Base-by-base conservation (phyloP, 495 filamentous ascomycete genomes). In the Trichoderma reesei region DNA sequence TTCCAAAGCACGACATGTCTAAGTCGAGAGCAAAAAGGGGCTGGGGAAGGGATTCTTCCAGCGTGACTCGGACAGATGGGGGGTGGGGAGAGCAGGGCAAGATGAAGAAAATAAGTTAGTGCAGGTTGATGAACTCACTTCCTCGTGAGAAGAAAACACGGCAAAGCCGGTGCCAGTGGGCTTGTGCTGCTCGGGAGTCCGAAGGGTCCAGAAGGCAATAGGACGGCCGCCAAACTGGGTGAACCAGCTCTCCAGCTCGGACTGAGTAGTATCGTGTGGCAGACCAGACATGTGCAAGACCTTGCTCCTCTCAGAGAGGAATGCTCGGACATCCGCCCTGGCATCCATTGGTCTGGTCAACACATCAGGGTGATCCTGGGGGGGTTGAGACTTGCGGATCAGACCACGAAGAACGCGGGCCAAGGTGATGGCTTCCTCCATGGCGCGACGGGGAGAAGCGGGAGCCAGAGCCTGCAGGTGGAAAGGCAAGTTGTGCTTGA, bases 121-220 rank as follows among this genome's bases (percentile, higher is more conserved):
- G 34, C 10, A 59, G 18, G 66, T 41, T 62, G 66, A n/a, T 42
- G 63, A 41, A 79, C 89, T 79, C 80, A 96, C 93, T 90, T 98
- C 94, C 84, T 98, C 94, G 70, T 98, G 94, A 36, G 93, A 97
- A 62, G 94, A 97, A 72, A 98, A 98, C 39, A 98, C 92, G 26
- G 93, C 94, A 74, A 98, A 98, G 33, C 94, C 94, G 51, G 92
- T 92, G 20, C 94, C 94, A 8, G 93, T 98, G 20, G 94, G 94
- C 80, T 98, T 98, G 78, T 97, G 93, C 75, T 98, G 94, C 74
- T 98, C 94, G 11, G 94, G 94, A 26, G 94, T 98, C 48, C 94
- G 90, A 62, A 98, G 80, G 20, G 94, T 98, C 93, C 93, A 98
- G 76, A 98, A 98, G 26, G 93, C 93, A 79, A 98, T 98, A n/a